Conservation (phyloP, 306 rosid species). For the Vachellia pachyceras region DNA sequence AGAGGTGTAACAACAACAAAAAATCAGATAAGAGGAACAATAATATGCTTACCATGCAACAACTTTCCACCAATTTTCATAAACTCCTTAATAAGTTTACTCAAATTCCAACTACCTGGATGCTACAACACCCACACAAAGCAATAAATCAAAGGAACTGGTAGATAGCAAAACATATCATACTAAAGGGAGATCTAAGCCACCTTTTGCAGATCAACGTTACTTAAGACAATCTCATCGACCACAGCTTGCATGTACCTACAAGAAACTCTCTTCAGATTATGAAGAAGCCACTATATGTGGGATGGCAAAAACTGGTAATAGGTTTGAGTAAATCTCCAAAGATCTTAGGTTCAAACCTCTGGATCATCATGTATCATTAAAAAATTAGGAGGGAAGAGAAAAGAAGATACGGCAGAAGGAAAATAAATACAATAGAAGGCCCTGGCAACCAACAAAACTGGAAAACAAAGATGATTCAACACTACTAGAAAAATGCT, state of each 20-base stretch:
- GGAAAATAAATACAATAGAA: conserved; percentile 29
- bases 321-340: not conserved
- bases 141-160: conserved; percentile 43
- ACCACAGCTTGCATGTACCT: conserved; percentile 99
- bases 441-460: conserved; percentile 10
- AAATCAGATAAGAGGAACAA: conserved; percentile 19
- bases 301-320: not conserved
- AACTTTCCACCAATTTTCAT: conserved; percentile 67
- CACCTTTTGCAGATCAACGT: conserved; percentile 80
- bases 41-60: conserved; percentile 71
- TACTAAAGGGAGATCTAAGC: conserved; percentile 26
- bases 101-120: conserved; percentile 83
- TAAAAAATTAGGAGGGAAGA: not conserved
- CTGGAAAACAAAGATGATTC: conserved; percentile 1
- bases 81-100: conserved; percentile 79
- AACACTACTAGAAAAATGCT: too few relatives aligned
- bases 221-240: conserved; percentile 79
- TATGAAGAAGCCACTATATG: conserved; percentile 9
- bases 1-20: not conserved
- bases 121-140: conserved; percentile 60
- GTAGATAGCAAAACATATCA: conserved; percentile 25
- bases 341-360: not conserved
- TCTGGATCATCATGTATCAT: not conserved
- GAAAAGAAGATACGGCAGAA: not conserved
- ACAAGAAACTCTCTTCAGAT: conserved; percentile 32